A percentile compares a stretch with the other conserved stretches of the same genome.
Conservation (phyloP, 78 protist species). For the Pelomyxa schiedti region DNA sequence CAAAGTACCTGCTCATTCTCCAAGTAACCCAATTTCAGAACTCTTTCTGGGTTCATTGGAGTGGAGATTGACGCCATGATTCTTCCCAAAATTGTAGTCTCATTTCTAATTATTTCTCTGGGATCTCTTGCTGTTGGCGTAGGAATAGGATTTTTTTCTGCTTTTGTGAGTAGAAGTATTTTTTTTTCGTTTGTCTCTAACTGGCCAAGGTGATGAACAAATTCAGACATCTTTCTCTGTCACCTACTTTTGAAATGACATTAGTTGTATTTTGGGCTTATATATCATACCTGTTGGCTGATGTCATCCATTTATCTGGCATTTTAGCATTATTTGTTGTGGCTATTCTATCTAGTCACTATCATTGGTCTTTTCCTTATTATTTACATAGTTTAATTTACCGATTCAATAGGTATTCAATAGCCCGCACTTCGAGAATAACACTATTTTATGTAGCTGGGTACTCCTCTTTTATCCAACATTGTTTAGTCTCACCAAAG, state of each 20-base stretch:
- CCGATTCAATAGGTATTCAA: no score
- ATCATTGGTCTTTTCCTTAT: no score
- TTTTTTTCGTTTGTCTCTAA: background rate
- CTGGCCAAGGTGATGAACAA: background rate
- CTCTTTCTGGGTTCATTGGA: background rate
- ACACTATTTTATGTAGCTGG: no score
- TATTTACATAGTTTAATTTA: no score
- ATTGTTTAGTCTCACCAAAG: constrained; percentile 4
- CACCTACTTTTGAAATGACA: background rate
- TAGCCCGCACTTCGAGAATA: no score
- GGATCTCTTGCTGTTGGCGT: background rate
- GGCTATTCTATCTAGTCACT: background rate
- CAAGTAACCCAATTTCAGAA: no score
- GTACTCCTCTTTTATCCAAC: constrained; percentile 11
- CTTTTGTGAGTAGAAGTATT: background rate
- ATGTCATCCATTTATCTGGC: background rate
- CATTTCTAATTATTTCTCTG: background rate
- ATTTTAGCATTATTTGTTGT: background rate
- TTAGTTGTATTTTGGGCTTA: background rate
- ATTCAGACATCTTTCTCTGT: background rate
- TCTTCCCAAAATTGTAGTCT: constrained; percentile 18
- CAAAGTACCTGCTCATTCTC: no score
- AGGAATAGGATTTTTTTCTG: background rate
- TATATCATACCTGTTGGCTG: background rate
- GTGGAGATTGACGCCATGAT: background rate